phyloP scores from a whole-genome alignment of 2,329 filamentous ascomycete species.

The Spiromastix sp. region DNA sequence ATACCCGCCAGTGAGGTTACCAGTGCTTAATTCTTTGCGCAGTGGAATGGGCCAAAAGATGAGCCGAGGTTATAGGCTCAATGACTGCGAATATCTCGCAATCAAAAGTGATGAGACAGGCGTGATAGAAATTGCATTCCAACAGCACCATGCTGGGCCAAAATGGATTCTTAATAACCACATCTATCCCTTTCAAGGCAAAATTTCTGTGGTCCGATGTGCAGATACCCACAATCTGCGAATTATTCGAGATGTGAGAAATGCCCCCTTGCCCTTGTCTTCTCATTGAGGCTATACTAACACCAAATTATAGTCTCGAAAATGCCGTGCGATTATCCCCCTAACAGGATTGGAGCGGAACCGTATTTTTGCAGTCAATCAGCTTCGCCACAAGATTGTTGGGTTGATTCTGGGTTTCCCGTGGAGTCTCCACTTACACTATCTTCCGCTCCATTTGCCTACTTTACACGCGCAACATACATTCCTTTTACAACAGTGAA shows the following conservation, averaged over 20 bases:
- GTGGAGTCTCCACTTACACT: constrained; percentile 6
- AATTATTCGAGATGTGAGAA: constrained; percentile 10
- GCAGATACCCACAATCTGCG: constrained; percentile 3
- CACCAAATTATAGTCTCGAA: constrained; percentile 9
- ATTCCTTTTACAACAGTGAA: constrained; percentile 9
- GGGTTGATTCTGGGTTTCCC: constrained; percentile 8
- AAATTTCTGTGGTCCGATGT: constrained; percentile 4
- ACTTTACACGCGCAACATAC: constrained; percentile 10
- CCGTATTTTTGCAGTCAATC: constrained; percentile 7
- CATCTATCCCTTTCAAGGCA: constrained; percentile 5
- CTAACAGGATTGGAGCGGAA: constrained; percentile 8
- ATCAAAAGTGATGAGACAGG: constrained; percentile 9
- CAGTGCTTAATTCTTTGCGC: no score
- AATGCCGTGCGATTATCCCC: constrained; percentile 11
- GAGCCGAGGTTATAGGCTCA: constrained; percentile 6
- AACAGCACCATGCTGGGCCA: constrained; percentile 3
- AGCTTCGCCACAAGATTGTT: constrained; percentile 8
- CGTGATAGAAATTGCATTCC: constrained; percentile 10
- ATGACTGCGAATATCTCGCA: constrained; percentile 7
- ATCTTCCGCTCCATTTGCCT: constrained; percentile 4
- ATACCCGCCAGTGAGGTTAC: no score
- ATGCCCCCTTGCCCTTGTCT: not conserved
- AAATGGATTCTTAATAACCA: constrained; percentile 8
- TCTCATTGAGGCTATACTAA: no score
- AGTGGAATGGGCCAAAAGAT: no score